Base-by-base conservation (phyloP, 371 early-diverging fungal genomes). In the Nematocida ausubeli region DNA sequence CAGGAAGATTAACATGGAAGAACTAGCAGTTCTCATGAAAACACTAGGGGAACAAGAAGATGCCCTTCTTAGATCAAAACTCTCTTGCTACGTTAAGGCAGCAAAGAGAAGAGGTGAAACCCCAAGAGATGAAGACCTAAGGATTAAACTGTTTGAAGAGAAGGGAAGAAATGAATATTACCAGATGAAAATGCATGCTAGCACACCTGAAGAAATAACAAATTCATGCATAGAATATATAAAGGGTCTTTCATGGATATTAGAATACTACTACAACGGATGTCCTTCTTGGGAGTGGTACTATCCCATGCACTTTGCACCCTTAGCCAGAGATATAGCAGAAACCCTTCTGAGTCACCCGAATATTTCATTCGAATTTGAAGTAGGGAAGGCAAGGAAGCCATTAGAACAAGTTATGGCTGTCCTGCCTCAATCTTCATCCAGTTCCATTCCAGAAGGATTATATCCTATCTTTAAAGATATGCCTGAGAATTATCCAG, bases 381-480 rank as follows among this genome's bases (percentile, higher is more conserved):
- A 9, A 93, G 95, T 83, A 89, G 90, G 55, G 73, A 88, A n/a
- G 92, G 91, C 44, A 85, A 88, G 44, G 83, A 89, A 85, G 42
- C 97, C 97, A 4, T 90, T 95, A 73, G 96, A 97, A 85, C 98
- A 98, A 84, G 88, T 96, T 34, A 92, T 98, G 94, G 92, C 92
- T 64, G 97, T 98, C 6, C 86, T 97, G 51, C 99, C 99, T 1
- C 91, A 94, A 4, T 90, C 87, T 22, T 87, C 87, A 47, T 66
- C 82, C 37, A 32, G 80, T 40, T 84, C 87, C 34, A 82, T 90
- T 26, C 89, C 89, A 2, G 64, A 54, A 49, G 64, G 65, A 12
- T 90, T 93, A 86, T 92, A 90, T 56, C 56, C 85, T 39, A 85
- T 96, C 54, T 95, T 95, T 92, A 89, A 88, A 2, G 90, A 93